phyloP scores from a whole-genome alignment of 2,329 filamentous ascomycete species.

The Knoxdaviesia capensis region DNA sequence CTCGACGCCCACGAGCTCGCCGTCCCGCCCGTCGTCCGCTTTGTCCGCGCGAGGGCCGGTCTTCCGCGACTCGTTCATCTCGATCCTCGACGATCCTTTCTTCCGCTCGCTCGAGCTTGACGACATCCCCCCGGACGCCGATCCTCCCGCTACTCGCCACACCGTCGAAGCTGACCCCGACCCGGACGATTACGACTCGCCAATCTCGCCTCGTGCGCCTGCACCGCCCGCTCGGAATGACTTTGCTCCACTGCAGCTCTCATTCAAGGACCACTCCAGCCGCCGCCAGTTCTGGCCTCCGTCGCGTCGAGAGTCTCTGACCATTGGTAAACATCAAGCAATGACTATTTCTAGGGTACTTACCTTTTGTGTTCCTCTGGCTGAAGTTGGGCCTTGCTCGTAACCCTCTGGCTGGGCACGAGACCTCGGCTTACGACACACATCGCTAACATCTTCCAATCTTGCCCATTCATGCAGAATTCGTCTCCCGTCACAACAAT shows the following conservation, averaged over 20 bases:
- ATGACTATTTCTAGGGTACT: too few species aligned
- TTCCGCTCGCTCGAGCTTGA: conserved; percentile 18
- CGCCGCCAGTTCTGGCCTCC: conserved; percentile 18
- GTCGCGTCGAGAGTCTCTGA: conserved; percentile 28
- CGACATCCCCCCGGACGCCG: not conserved
- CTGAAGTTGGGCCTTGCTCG: too few species aligned
- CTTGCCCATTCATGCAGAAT: too few species aligned
- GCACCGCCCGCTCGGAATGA: not conserved
- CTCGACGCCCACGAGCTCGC: conserved; percentile 1
- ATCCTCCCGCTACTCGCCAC: conserved; percentile 8
- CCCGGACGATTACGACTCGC: conserved; percentile 2
- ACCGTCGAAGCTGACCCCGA: conserved; percentile 9
- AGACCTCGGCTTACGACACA: too few species aligned
- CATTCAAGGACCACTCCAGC: not conserved
- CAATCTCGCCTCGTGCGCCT: not conserved
- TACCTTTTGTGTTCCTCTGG: too few species aligned
- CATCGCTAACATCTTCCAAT: too few species aligned
- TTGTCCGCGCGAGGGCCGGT: not conserved
- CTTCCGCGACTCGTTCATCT: conserved; percentile 26
- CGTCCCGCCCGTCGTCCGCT: not conserved
- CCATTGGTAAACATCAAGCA: conserved; percentile 9
- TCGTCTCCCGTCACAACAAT: conserved; percentile 13
- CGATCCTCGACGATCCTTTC: conserved; percentile 35
- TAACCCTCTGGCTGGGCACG: too few species aligned
- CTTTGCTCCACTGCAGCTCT: too few species aligned